These are phyloP conservation scores for Acer negundo DNA, from an alignment of 345 rosid genomes.

Conservation along the genomic window DNA sequence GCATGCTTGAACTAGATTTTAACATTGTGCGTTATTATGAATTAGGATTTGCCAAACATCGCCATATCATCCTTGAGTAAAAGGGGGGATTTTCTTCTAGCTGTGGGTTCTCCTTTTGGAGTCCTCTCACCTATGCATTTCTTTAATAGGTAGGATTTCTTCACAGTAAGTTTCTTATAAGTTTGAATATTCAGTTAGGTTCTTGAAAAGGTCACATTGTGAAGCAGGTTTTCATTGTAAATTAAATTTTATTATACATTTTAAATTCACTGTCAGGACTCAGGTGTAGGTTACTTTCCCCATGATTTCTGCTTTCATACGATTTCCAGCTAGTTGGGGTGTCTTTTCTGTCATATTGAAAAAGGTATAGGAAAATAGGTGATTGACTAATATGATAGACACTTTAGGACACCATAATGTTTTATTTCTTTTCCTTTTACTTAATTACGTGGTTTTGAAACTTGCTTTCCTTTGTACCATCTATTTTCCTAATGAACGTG, in stretches of 20 bases:
- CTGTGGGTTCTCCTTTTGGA: constrained; percentile 95
- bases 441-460: neutral
- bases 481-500: neutral
- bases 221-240: neutral
- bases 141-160: constrained; percentile 69
- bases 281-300: neutral
- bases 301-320: neutral
- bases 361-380: neutral
- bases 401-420: neutral
- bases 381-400: too few relatives aligned
- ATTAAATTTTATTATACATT: neutral
- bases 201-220: neutral
- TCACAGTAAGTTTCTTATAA: constrained; percentile 1
- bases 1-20: constrained; percentile 12
- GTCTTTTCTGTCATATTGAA: neutral
- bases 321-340: neutral
- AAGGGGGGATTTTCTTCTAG: constrained; percentile 74
- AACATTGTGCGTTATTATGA: constrained; percentile 26
- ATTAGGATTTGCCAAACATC: constrained; percentile 58
- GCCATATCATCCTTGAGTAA: constrained; percentile 36
- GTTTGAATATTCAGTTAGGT: constrained; percentile 19
- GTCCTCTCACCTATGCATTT: constrained; percentile 87
- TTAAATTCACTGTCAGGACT: neutral
- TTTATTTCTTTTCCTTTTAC: constrained; percentile 1
- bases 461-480: neutral